phyloP scores from a whole-genome alignment of 169 alveolate genomes.

The Theileria parva region DNA sequence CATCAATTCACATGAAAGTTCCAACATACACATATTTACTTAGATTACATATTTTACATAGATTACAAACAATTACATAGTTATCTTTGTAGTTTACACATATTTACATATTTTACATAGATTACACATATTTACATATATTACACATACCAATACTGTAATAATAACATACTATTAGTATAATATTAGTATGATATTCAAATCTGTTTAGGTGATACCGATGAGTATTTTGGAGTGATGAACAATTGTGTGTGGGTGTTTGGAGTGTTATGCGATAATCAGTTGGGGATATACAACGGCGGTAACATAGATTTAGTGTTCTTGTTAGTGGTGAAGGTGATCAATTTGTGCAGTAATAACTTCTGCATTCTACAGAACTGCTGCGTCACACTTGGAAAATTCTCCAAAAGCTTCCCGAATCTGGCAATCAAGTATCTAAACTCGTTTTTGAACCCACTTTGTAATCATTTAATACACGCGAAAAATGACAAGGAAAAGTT shows the following conservation, averaged over 20 bases:
- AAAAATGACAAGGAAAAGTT: constrained; percentile 22
- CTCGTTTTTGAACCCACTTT: constrained; percentile 3
- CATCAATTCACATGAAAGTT: too few species aligned
- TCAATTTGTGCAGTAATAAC: constrained; percentile 13
- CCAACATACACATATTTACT: too few species aligned
- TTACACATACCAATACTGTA: too few species aligned
- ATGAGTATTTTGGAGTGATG: neutral
- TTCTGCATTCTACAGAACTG: constrained; percentile 36
- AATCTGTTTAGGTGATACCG: neutral
- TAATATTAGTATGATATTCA: too few species aligned
- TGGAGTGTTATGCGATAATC: constrained; percentile 12
- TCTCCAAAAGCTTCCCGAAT: constrained; percentile 13
- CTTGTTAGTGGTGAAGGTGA: constrained; percentile 4
- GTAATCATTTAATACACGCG: neutral
- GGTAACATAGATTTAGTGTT: neutral
- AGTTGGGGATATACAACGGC: neutral
- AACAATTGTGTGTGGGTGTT: constrained; percentile 25
- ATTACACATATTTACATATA: too few species aligned
- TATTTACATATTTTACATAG: too few species aligned
- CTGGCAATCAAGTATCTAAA: neutral
- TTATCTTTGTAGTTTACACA: too few species aligned
- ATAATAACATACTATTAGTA: too few species aligned
- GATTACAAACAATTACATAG: too few species aligned
- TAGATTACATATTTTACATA: too few species aligned
- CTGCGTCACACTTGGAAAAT: constrained; percentile 43